Evolutionary conservation across 1,139 yeast species (phyloP).

Genomic region (Sugiyamaella pinicola): DNA sequence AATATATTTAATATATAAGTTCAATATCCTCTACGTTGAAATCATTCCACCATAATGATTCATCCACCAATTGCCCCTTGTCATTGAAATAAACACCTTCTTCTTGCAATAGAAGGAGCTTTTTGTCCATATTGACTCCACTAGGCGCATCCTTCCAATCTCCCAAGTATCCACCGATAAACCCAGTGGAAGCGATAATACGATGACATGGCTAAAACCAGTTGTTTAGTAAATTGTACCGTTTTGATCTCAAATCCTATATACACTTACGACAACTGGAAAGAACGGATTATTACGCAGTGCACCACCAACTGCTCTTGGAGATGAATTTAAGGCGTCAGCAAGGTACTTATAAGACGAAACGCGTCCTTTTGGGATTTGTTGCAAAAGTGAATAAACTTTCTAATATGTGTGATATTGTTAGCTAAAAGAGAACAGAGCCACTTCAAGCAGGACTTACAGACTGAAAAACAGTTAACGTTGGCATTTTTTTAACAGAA

Average conservation of each 20-base stretch:
- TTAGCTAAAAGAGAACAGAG: not conserved
- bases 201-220: conserved; percentile 20
- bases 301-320: conserved; percentile 22
- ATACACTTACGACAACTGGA: conserved; percentile 17
- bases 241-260: not conserved
- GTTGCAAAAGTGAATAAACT: conserved; percentile 14
- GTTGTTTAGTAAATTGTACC: not conserved
- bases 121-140: conserved; percentile 15
- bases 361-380: conserved; percentile 18
- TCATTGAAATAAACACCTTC: conserved; percentile 19
- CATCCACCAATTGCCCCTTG: conserved; percentile 12
- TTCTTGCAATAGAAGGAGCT: conserved; percentile 7
- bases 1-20: not conserved
- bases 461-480: conserved; percentile 4
- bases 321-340: conserved; percentile 16
- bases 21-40: conserved; percentile 2
- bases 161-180: conserved; percentile 19
- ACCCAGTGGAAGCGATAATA: conserved; percentile 16
- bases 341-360: conserved; percentile 17
- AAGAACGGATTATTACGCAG: conserved; percentile 17
- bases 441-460: not conserved
- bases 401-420: conserved; percentile 2
- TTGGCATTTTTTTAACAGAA: not conserved
- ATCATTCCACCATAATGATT: conserved; percentile 17
- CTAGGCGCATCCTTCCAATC: conserved; percentile 23